phyloP scores from a whole-genome alignment of 805 yeast species.

The Yamadazyma philogaea region DNA sequence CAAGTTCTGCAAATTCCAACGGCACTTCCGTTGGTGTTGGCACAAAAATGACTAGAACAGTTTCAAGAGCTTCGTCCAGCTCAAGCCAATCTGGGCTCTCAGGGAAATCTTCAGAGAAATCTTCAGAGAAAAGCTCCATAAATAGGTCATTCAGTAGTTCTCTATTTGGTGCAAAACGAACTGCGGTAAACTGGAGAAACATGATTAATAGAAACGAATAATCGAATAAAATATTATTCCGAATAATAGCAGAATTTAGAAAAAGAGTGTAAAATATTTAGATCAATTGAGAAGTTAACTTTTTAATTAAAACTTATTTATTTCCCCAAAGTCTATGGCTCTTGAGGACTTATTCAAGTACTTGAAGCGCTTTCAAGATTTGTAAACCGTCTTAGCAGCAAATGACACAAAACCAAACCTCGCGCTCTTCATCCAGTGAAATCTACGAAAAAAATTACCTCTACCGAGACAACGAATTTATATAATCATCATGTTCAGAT shows the following conservation, averaged over 20 bases:
- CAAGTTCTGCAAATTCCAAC: constrained; percentile 11
- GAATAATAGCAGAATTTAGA: neutral
- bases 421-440: constrained; percentile 5
- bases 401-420: neutral
- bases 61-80: constrained; percentile 20
- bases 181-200: constrained; percentile 40
- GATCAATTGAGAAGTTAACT: too few relatives aligned
- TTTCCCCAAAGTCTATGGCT: too few relatives aligned
- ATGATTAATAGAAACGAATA: constrained; percentile 14
- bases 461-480: neutral
- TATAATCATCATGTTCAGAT: constrained; percentile 50
- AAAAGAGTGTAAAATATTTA: neutral
- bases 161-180: constrained; percentile 20
- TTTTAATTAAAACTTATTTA: too few relatives aligned
- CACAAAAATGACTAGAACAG: constrained; percentile 22
- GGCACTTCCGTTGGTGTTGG: constrained; percentile 17
- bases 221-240: neutral
- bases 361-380: too few relatives aligned
- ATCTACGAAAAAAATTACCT: constrained; percentile 5
- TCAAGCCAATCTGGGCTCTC: constrained; percentile 29
- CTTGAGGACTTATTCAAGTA: too few relatives aligned
- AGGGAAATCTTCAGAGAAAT: constrained; percentile 23
- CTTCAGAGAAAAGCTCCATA: constrained; percentile 2
- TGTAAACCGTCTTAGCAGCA: too few relatives aligned
- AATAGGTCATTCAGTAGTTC: constrained; percentile 7